Evolutionary conservation across 192 early-diverging fungal genomes (phyloP), one percentile per base, ranked within the genome.

Genomic region (Umbelopsis isabellina): DNA sequence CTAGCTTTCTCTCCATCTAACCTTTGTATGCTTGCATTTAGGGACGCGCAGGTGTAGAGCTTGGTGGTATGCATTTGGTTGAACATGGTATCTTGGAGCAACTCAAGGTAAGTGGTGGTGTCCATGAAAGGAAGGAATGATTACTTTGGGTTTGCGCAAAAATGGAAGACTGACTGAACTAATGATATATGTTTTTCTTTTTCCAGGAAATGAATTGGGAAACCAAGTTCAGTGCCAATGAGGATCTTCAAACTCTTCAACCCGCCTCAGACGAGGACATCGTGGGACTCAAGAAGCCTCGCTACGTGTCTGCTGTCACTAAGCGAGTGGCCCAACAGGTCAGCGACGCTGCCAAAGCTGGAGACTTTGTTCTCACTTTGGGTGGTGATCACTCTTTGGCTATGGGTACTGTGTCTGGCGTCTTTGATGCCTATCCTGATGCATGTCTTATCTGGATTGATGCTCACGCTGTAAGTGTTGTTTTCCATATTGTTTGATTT

Each of bases 341-440:
- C 21, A 76, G 85, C 58, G 80, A 73, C 16, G 84, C 87, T 46
- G 87, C 89, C 72, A 79, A 72, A 68, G 71, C 85, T 68, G 90
- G 93, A 4, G 82, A 92, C n/a, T 69, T 98, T 23, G 95, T 93
- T 12, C 72, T 98, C 45, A 98, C 95, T 18, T 81, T 98, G 44
- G 97, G 97, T 67, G 97, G 95, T 41, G 97, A 98, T 83, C 97
- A 98, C 75, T 95, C 95, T 20, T 85, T 98, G 46, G 97, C 91
- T 21, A 88, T 98, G 68, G 97, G 91, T 50, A 97, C 97, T 30
- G 83, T 98, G 1, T 86, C 88, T 44, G 97, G 95, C 37, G 85
- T 87, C 25, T 80, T 93, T 45, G 51, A 85, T 12, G 91, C 91
- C 25, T 85, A 97, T 80, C 87, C 86, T 53, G 82, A 90, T 72